phyloP scores from a whole-genome alignment of 176 grass and related monocot species.

The Panicum miliaceum region DNA sequence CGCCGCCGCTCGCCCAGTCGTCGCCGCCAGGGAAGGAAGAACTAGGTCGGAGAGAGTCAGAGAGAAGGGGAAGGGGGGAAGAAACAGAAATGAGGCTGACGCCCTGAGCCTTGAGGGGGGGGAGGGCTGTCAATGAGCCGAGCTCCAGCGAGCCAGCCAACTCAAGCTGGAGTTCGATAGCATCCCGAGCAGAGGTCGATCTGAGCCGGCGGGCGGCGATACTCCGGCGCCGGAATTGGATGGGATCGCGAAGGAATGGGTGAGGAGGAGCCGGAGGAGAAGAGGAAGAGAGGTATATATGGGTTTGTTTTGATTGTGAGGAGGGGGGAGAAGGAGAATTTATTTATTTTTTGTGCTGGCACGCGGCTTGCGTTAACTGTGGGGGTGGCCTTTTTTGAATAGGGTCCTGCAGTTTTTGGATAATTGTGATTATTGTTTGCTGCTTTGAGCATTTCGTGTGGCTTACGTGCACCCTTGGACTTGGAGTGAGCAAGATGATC shows the following conservation, averaged over 20 bases:
- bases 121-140: no score
- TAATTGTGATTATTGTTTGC: background rate
- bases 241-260: constrained; percentile 13
- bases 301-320: constrained; percentile 7
- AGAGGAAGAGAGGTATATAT: constrained; percentile 26
- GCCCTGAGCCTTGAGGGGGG: no score
- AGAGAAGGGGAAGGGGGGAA: no score
- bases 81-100: no score
- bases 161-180: no score
- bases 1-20: no score
- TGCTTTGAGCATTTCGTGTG: background rate
- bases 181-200: no score
- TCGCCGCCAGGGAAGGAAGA: no score
- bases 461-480: no score
- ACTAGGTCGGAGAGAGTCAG: no score
- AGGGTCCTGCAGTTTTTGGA: background rate
- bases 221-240: constrained; percentile 32
- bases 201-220: background rate
- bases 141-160: no score
- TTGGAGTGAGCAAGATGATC: constrained; percentile 20
- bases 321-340: background rate
- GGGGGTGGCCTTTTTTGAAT: background rate
- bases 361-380: constrained; percentile 21
- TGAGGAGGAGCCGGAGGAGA: background rate
- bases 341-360: constrained; percentile 1